Base-by-base conservation (phyloP, 2,329 filamentous ascomycete genomes). In the Aspergillus tubingensis region DNA sequence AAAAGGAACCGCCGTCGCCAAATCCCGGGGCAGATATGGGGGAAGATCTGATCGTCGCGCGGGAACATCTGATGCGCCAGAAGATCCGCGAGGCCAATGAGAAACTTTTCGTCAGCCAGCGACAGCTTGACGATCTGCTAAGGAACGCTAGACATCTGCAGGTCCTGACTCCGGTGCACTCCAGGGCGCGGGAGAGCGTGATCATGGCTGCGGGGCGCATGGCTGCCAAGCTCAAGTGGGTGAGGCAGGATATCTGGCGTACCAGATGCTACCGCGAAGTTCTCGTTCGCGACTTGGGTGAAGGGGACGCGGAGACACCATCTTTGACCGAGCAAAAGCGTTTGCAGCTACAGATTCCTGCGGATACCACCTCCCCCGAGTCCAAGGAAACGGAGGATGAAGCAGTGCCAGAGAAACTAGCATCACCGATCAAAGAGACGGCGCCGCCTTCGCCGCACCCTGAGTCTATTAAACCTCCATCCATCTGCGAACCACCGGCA, bases 191-290 rank as follows among this genome's bases (percentile, higher is more conserved):
- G 62, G 94, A 98, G 62, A 86, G 92, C 61, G 85, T 98, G 57
- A 83, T 97, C n/a, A 83, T 90, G 65, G 90, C 92, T 17, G 94
- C 95, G 19, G 91, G 89, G 5, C 87, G 90, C 7, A 88, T 96
- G 77, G 88, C 93, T 58, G 92, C 92, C 3, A 92, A 94, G 73
- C 79, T 99, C 62, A 96, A 95, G 74, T 97, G 94, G 94, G 88
- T 89, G n/a, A 85, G 94, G 62, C 89, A 96, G 73, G 92, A 96
- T 66, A 95, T 97, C 19, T 97, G 93, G 92, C 90, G 88, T 57
- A 85, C 94, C 69, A 94, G 87, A 71, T 97, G 93, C 66, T 93
- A 99, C 75, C 88, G 89, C 44, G 94, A 97, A 69, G 93, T 98
- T 62, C 80, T 99, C 19, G 82, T 87, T 5, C 84, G 92, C 76